phyloP scores from a whole-genome alignment of 768 basidiomycete species.

The Auriscalpium orientale region DNA sequence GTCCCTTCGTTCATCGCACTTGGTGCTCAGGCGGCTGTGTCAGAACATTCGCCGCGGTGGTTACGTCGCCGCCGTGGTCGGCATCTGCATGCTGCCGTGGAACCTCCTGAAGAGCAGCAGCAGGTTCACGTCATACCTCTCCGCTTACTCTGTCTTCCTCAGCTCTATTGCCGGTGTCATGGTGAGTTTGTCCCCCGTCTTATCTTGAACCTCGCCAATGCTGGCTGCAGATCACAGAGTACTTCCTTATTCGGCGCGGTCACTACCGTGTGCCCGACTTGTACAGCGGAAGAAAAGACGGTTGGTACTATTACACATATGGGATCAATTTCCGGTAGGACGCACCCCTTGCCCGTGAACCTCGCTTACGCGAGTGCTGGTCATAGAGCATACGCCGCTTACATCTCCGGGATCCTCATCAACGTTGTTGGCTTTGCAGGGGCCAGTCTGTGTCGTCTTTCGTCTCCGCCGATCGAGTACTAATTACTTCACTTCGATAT shows the following conservation, averaged over 20 bases:
- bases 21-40: not conserved
- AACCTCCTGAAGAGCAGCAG: constrained; percentile 67
- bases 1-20: not conserved
- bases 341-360: not conserved
- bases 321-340: constrained; percentile 63
- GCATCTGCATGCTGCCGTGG: constrained; percentile 72
- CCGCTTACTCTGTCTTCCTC: constrained; percentile 74
- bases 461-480: not conserved
- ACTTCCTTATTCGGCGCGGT: constrained; percentile 65
- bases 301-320: constrained; percentile 71
- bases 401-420: constrained; percentile 69
- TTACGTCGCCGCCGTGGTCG: constrained; percentile 73
- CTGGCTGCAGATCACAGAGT: constrained; percentile 58
- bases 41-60: constrained; percentile 82
- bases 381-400: constrained; percentile 53
- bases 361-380: not conserved
- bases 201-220: not conserved
- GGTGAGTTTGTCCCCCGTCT: constrained; percentile 30
- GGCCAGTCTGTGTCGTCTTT: constrained; percentile 40
- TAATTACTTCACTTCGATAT: not conserved
- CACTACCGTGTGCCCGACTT: constrained; percentile 67
- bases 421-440: constrained; percentile 80
- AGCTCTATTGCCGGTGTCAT: constrained; percentile 79
- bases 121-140: constrained; percentile 73
- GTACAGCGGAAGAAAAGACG: constrained; percentile 46